Evolutionary conservation across 2,329 filamentous ascomycete genomes (phyloP).

Genomic region (Neofusicoccum parvum): DNA sequence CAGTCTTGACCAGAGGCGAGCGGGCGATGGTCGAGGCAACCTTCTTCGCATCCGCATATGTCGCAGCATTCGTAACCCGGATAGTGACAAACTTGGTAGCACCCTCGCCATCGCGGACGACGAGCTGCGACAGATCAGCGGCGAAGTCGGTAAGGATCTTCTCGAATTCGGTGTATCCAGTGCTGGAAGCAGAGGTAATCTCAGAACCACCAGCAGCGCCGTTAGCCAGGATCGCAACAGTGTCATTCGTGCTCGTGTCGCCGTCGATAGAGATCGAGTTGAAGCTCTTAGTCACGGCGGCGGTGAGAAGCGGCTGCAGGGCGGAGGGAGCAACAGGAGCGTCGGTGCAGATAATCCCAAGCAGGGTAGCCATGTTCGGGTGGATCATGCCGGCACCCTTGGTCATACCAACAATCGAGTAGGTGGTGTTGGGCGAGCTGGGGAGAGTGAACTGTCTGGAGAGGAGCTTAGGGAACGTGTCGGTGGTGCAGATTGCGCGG

Average conservation of each 20-base stretch:
- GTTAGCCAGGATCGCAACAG: conserved; percentile 91
- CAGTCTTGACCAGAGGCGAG: conserved; percentile 94
- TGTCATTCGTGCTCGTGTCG: conserved; percentile 97
- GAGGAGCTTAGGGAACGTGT: conserved; percentile 95
- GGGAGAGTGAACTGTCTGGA: conserved; percentile 84
- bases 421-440: conserved; percentile 73
- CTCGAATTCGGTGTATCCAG: conserved; percentile 69
- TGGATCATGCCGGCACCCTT: conserved; percentile 99
- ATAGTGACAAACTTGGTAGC: conserved; percentile 98
- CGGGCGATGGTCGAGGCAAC: conserved; percentile 87
- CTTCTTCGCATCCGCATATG: conserved; percentile 70
- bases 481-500: conserved; percentile 93
- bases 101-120: conserved; percentile 94
- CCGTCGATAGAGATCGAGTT: conserved; percentile 97
- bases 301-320: conserved; percentile 69
- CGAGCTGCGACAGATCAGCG: conserved; percentile 82
- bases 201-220: conserved; percentile 78
- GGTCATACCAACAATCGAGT: conserved; percentile 89
- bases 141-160: conserved; percentile 75
- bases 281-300: conserved; percentile 82
- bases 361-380: conserved; percentile 95
- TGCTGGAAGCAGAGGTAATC: conserved; percentile 54
- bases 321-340: conserved; percentile 72
- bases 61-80: conserved; percentile 72
- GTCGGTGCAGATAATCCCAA: conserved; percentile 90